Base-by-base conservation (phyloP, 257 asterid species). In the Datura wrightii region DNA sequence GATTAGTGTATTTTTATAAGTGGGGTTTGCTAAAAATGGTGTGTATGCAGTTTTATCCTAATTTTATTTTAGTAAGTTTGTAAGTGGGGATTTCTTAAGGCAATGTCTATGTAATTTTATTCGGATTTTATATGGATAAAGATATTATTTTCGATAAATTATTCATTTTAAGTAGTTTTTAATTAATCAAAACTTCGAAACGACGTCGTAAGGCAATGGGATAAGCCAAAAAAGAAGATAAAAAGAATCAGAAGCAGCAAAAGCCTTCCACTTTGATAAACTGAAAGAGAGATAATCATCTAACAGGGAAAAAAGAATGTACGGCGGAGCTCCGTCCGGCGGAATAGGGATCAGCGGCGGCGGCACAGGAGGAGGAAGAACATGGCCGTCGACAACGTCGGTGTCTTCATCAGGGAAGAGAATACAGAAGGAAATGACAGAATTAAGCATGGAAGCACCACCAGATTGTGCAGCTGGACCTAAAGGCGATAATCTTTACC, bases 401-500 rank as follows among this genome's bases (percentile, higher is more conserved):
- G 97, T 93, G 1, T 96, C 99, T 4, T 78, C 97, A 18, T 94
- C 98, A 3, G 97, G 98, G 10, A 96, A 92, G 92, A 90, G 98
- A 85, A 94, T 96, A 63, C 97, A 93, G 90, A 92, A 90, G 87
- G 99, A 94, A 90, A 90, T 94, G 98, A 84, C 94, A 79, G 99
- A 93, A 87, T 89, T 93, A 85, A 91, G 91, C 87, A 63, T 69
- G 84, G 95, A 93, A 10, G 98, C 98, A 52, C 99, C 97, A 6
- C 97, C 94, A 18, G 93, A 93, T 85, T 96, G 97, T 87, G 92
- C 96, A 78, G 99, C 98, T 54, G 97, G 99, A 42, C 99, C 98
- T 81, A 94, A 93, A 89, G 99, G 98, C 81, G 99, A 96, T 89
- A 96, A 96, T 93, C 97, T 96, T 84, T 96, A 93, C 91, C 94